phyloP scores from a whole-genome alignment of 78 protist genomes.

The Mastigamoeba balamuthi region DNA sequence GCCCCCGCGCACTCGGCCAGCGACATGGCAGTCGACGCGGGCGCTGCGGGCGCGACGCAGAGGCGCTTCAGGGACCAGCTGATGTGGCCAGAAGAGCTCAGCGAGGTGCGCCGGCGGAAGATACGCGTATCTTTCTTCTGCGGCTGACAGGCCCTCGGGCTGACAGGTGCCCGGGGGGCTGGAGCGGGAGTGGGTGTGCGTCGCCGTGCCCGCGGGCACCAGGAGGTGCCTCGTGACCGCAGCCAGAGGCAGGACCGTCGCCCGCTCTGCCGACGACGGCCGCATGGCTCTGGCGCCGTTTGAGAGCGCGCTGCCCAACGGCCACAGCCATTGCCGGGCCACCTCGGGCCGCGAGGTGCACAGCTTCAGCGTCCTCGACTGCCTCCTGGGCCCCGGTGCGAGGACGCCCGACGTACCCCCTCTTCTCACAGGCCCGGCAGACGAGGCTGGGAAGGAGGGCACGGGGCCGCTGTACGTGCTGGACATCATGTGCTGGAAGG shows the following conservation, averaged over 20 bases:
- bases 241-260: constrained; percentile 6
- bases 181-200: constrained; percentile 12
- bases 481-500: constrained; percentile 59
- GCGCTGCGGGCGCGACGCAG: no score
- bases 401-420: no score
- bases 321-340: constrained; percentile 6
- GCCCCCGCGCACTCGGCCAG: no score
- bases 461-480: constrained; percentile 4
- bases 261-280: constrained; percentile 7
- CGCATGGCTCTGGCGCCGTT: neutral
- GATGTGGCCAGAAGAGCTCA: no score
- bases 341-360: neutral
- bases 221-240: constrained; percentile 30
- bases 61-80: no score
- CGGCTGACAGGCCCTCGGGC: no score
- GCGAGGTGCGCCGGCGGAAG: no score
- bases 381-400: constrained; percentile 16
- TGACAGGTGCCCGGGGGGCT: constrained; percentile 14
- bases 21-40: no score
- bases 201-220: constrained; percentile 11
- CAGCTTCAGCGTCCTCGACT: constrained; percentile 16
- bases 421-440: no score
- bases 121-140: no score
- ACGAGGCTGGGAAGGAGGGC: no score
- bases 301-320: constrained; percentile 17